A percentile compares a stretch with the other conserved stretches of the same genome.
phyloP scores from a whole-genome alignment of 352 stramenopile species.

The Phytophthora chlamydospora region DNA sequence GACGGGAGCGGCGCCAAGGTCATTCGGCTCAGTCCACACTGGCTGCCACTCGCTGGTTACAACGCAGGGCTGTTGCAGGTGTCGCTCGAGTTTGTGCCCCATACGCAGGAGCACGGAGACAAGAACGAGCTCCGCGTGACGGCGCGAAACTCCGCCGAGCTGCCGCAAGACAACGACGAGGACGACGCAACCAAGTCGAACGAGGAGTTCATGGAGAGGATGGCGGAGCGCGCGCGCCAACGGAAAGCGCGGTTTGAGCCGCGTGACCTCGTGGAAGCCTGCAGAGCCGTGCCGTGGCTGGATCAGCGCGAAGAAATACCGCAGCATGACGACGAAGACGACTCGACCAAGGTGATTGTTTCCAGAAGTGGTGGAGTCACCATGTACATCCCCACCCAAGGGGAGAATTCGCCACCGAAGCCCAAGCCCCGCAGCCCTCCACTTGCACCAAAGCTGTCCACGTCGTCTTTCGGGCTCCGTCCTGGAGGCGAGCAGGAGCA shows the following conservation, averaged over 20 bases:
- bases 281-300: slow-evolving; percentile 24
- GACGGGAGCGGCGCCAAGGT: slow-evolving; percentile 14
- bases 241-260: slow-evolving; percentile 37
- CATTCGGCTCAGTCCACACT: slow-evolving; percentile 39
- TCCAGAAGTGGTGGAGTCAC: slow-evolving; percentile 51
- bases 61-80: slow-evolving; percentile 56
- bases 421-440: slow-evolving; percentile 8
- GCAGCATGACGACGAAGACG: slow-evolving; percentile 9
- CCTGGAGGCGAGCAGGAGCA: slow-evolving; percentile 35
- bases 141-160: slow-evolving; percentile 11
- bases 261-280: slow-evolving; percentile 21
- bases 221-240: slow-evolving; percentile 17
- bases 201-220: slow-evolving; percentile 11
- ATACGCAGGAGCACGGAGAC: slow-evolving; percentile 7
- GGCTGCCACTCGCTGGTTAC: slow-evolving; percentile 49
- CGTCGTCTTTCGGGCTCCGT: slow-evolving; percentile 19
- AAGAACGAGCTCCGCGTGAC: slow-evolving; percentile 1
- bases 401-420: slow-evolving; percentile 25
- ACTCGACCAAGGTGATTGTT: slow-evolving; percentile 37
- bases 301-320: slow-evolving; percentile 28
- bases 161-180: slow-evolving; percentile 26
- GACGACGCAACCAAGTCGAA: slow-evolving; percentile 15
- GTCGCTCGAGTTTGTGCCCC: slow-evolving; percentile 47
- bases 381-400: slow-evolving; percentile 53
- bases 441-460: slow-evolving; percentile 10